Percentiles rank a stretch among this genome's conserved stretches.
Conservation (phyloP, 108 stramenopile genomes). For the Cylindrotheca fusiformis region DNA sequence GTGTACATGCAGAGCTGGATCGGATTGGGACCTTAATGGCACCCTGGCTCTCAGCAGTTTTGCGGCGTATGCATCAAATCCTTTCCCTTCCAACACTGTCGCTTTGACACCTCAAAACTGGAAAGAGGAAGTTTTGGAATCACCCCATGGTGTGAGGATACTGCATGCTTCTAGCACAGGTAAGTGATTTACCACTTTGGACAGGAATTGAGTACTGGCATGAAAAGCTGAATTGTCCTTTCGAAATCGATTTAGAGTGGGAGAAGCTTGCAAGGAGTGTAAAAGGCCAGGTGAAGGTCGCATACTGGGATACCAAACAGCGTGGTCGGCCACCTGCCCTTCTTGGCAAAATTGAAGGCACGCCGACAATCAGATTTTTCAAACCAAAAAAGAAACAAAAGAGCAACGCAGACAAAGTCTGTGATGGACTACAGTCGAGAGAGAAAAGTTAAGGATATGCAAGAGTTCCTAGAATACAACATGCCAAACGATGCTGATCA, state of each 20-base stretch:
- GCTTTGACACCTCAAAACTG: conserved; percentile 54
- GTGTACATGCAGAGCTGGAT: no score
- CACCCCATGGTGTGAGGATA: conserved; percentile 70
- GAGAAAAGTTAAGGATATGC: conserved; percentile 56
- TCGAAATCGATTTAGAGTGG: conserved; percentile 31
- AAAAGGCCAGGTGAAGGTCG: conserved; percentile 58
- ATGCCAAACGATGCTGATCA: conserved; percentile 57
- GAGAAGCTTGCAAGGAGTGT: conserved; percentile 58
- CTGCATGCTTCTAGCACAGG: conserved; percentile 65
- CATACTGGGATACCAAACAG: conserved; percentile 71
- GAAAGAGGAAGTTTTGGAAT: conserved; percentile 53
- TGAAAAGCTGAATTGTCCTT: not conserved
- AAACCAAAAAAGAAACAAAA: conserved; percentile 57
- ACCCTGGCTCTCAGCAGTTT: no score
- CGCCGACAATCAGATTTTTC: conserved; percentile 58
- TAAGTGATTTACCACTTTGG: no score
- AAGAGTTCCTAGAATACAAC: conserved; percentile 46
- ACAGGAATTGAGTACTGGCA: not conserved
- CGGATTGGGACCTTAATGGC: no score
- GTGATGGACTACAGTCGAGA: conserved; percentile 63
- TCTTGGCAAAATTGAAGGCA: conserved; percentile 59
- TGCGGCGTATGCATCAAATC: conserved; percentile 20
- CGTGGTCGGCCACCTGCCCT: conserved; percentile 42
- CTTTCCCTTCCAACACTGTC: conserved; percentile 60
- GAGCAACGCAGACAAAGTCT: conserved; percentile 47